Conservation (phyloP, 257 asterid species). For the Solanum bulbocastanum region DNA sequence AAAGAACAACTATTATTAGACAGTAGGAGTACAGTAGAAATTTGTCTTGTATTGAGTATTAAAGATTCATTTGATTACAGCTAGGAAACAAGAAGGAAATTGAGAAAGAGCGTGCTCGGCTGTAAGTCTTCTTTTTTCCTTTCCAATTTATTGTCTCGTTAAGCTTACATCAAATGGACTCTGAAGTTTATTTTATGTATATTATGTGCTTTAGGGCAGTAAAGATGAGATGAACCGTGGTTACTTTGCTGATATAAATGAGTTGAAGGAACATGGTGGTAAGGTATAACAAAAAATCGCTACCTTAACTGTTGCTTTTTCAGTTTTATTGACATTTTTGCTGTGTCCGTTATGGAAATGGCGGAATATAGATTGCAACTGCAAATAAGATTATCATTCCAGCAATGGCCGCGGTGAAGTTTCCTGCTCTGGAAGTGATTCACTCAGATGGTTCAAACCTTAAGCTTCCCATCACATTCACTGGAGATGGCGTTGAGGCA, state of each 20-base stretch:
- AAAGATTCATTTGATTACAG: slow-evolving; percentile 25
- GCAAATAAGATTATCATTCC: slow-evolving; percentile 80
- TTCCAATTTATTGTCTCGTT: background rate
- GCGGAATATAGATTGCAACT: slow-evolving; percentile 39
- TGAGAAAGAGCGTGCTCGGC: slow-evolving; percentile 73
- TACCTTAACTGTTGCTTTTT: background rate
- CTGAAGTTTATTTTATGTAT: background rate
- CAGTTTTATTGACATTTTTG: background rate
- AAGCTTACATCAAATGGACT: background rate
- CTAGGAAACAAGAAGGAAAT: slow-evolving; percentile 60
- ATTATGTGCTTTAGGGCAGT: slow-evolving; percentile 65
- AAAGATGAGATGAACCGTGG: slow-evolving; percentile 84
- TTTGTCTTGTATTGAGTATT: background rate
- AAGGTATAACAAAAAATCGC: slow-evolving; percentile 39
- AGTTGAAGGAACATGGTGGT: slow-evolving; percentile 74
- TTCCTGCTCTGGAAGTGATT: slow-evolving; percentile 63
- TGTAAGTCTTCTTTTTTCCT: slow-evolving; percentile 46
- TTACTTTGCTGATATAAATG: slow-evolving; percentile 71
- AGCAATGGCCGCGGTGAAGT: slow-evolving; percentile 57
- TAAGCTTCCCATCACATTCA: slow-evolving; percentile 50
- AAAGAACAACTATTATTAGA: background rate
- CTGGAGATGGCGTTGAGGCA: slow-evolving; percentile 10
- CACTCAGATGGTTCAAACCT: slow-evolving; percentile 40
- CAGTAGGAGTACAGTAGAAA: background rate
- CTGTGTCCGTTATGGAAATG: background rate